Base-by-base conservation (phyloP, 1,284 basidiomycete genomes). In the Trametes hirsuta region DNA sequence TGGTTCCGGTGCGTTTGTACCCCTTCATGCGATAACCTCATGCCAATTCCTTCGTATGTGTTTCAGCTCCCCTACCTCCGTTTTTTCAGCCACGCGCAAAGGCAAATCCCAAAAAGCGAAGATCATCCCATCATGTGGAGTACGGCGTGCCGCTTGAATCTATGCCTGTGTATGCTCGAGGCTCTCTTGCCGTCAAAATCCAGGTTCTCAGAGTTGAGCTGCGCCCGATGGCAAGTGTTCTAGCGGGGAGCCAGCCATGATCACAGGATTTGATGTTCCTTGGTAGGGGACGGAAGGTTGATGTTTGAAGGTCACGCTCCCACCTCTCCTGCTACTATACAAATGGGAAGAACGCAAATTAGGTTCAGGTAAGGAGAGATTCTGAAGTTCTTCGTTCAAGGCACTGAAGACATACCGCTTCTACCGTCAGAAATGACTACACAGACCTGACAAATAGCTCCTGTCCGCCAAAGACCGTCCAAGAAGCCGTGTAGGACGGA, bases 21-120 rank as follows among this genome's bases (percentile, higher is more conserved):
- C 39, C 14, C 39, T 40, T 18, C 39, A 40, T 30, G 30, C 39
- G 39, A 40, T 40, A 12, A 40, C 44, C 15, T 46, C 44, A 46
- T 22, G 9, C 15, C 10, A 9, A 12, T 18, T 8, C 21, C 44
- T 46, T 40, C 2, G 39, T 12, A 11, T 40, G 14, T 40, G 11
- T 12, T 18, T 40, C 46, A 12, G 48, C 36, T 4, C 21, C 10
- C 21, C 4, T n/a, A n/a, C 21, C 12, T 22, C 36, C 36, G 25
- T 14, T 39, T 6, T 18, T 25, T 15, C 34, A 30, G 50, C 6
- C 50, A 22, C 6, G 22, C 11, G 11, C 8, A 15, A 52, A 52
- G n/a, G 50, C 50, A 52, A 52, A 52, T 52, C 40, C 44, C 30
- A 35, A 52, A 52, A 42, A 14, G 41, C 30, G 50, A 44, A 44